phyloP scores from a whole-genome alignment of 2,329 filamentous ascomycete genomes.

The Didymellaceae sp. region DNA sequence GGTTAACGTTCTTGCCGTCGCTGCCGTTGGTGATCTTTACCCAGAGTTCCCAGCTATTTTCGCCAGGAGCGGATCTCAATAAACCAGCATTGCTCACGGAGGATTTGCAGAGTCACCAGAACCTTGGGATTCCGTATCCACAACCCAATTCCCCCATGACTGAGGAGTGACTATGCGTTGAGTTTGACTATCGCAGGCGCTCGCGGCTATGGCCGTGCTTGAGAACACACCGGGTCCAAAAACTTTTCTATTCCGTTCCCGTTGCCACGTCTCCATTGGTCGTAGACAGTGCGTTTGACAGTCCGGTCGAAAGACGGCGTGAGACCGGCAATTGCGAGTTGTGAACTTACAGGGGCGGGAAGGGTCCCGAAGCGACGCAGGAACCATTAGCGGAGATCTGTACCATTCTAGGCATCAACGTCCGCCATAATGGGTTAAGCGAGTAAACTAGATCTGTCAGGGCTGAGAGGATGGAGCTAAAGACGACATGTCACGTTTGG shows the following conservation, averaged over 20 bases:
- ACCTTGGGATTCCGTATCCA: neutral
- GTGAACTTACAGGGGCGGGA: slow-evolving; percentile 18
- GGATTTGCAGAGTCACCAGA: neutral
- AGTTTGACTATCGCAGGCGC: slow-evolving; percentile 10
- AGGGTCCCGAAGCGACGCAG: slow-evolving; percentile 11
- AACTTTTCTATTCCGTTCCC: neutral
- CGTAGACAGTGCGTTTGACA: neutral
- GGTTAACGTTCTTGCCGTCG: slow-evolving; percentile 4
- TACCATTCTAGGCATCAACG: neutral
- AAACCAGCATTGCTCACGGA: neutral
- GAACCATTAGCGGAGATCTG: slow-evolving; percentile 6
- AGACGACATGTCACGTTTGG: slow-evolving; percentile 10
- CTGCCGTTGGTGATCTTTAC: slow-evolving; percentile 10
- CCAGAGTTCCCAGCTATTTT: neutral
- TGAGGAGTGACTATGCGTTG: neutral
- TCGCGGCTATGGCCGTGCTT: slow-evolving; percentile 6
- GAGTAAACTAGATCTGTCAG: neutral
- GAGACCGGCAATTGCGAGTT: slow-evolving; percentile 11
- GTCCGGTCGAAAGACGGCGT: slow-evolving; percentile 1
- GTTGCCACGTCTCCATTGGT: neutral
- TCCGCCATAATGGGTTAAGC: slow-evolving; percentile 1
- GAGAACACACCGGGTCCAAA: slow-evolving; percentile 10
- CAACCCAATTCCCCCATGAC: neutral
- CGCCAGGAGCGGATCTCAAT: slow-evolving; percentile 7
- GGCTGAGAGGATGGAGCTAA: neutral